A percentile compares a stretch with the other conserved stretches of the same genome.
Conservation (phyloP, 495 filamentous ascomycete species). For the Hypoxylon lienhwacheense region DNA sequence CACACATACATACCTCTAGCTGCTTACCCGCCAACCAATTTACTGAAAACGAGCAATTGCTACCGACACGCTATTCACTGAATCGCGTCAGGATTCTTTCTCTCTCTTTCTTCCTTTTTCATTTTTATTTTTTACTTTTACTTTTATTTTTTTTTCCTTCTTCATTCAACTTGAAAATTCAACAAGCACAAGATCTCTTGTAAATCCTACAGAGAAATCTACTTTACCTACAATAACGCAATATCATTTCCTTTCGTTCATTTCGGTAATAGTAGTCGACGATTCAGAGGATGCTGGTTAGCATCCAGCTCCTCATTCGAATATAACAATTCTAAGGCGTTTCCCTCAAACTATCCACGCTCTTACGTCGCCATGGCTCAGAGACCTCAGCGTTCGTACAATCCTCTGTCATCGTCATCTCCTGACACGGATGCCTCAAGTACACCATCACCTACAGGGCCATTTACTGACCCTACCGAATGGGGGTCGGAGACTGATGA, state of each 20-base stretch:
- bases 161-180: no score
- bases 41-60: not conserved
- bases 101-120: not conserved
- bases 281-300: slow-evolving; percentile 38
- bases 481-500: slow-evolving; percentile 19
- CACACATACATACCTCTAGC: no score
- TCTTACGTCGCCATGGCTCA: slow-evolving; percentile 18
- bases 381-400: slow-evolving; percentile 12
- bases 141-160: no score
- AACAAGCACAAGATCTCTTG: no score
- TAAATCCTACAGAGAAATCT: no score
- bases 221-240: not conserved
- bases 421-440: slow-evolving; percentile 26
- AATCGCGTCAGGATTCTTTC: slow-evolving; percentile 26
- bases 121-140: no score
- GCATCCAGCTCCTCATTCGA: slow-evolving; percentile 29
- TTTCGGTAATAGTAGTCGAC: slow-evolving; percentile 5
- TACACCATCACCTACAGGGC: slow-evolving; percentile 23
- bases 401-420: slow-evolving; percentile 19
- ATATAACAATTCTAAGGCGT: slow-evolving; percentile 10
- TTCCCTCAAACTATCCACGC: slow-evolving; percentile 7
- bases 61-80: slow-evolving; percentile 14
- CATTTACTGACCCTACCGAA: slow-evolving; percentile 13
- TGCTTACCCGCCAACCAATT: slow-evolving; percentile 16
- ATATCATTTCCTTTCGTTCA: no score